Evolutionary conservation across 2,329 filamentous ascomycete species (phyloP).

Genomic region (Stromatinia cepivora): DNA sequence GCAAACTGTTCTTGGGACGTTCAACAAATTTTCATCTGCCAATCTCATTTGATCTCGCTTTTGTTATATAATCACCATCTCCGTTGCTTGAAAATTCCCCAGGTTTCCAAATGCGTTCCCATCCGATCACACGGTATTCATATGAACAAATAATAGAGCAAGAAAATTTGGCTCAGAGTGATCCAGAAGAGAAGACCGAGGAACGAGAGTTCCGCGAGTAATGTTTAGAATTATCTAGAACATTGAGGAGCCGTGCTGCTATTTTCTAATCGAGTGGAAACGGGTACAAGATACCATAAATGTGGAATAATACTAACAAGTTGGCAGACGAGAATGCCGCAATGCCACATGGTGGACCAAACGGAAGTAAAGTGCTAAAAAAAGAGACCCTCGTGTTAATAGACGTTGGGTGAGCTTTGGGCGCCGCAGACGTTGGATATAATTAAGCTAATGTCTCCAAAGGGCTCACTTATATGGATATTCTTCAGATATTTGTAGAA

Average conservation of each 20-base stretch:
- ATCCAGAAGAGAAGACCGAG: neutral
- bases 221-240: neutral
- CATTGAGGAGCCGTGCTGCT: neutral
- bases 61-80: neutral
- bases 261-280: neutral
- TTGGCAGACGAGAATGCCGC: slow-evolving; percentile 43
- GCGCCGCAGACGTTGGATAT: neutral
- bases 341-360: slow-evolving; percentile 45
- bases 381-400: slow-evolving; percentile 60
- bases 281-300: neutral
- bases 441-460: slow-evolving; percentile 19
- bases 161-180: neutral
- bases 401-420: slow-evolving; percentile 51
- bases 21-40: neutral
- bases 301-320: slow-evolving; percentile 20
- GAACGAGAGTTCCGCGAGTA: too few relatives aligned
- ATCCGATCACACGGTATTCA: neutral
- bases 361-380: slow-evolving; percentile 51
- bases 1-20: neutral
- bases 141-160: too few relatives aligned
- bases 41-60: neutral
- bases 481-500: slow-evolving; percentile 63
- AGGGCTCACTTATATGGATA: slow-evolving; percentile 61
- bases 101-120: neutral
- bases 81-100: neutral